Percentiles rank a stretch among this genome's conserved stretches.
Evolutionary conservation across 805 yeast genomes (phyloP).

Genomic region (Candida morakotiae): DNA sequence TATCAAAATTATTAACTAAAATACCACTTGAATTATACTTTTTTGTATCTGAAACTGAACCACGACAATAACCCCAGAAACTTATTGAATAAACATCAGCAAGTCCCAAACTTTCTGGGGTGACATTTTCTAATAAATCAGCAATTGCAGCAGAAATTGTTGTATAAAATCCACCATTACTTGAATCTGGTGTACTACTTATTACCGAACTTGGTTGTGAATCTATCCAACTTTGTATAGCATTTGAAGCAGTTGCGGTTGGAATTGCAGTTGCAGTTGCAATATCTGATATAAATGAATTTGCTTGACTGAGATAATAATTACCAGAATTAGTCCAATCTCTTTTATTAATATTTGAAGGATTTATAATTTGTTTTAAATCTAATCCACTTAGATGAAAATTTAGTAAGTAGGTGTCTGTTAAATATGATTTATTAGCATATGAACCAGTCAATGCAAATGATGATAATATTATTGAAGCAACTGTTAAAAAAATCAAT

Average conservation of each 20-base stretch:
- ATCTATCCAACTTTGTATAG: slow-evolving; percentile 1
- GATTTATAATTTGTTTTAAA: slow-evolving; percentile 24
- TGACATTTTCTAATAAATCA: slow-evolving; percentile 15
- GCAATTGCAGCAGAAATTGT: slow-evolving; percentile 14
- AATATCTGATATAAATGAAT: neutral
- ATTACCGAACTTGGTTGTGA: slow-evolving; percentile 4
- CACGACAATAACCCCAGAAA: slow-evolving; percentile 44
- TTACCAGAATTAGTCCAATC: slow-evolving; percentile 3
- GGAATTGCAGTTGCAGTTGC: slow-evolving; percentile 4
- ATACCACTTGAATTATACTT: slow-evolving; percentile 7
- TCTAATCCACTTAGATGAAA: slow-evolving; percentile 32
- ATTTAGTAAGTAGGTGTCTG: slow-evolving; percentile 31
- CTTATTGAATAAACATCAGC: slow-evolving; percentile 37
- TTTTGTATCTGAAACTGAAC: slow-evolving; percentile 12
- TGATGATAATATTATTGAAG: slow-evolving; percentile 24
- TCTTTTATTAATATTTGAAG: slow-evolving; percentile 12
- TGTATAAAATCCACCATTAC: slow-evolving; percentile 9
- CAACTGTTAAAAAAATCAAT: slow-evolving; percentile 29
- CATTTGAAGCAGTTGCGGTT: slow-evolving; percentile 5
- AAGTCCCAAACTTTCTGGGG: slow-evolving; percentile 32
- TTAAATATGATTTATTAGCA: slow-evolving; percentile 28
- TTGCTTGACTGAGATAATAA: slow-evolving; percentile 2
- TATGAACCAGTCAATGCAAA: slow-evolving; percentile 40
- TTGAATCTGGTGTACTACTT: neutral
- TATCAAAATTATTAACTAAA: slow-evolving; percentile 13